Evolutionary conservation across 2,329 filamentous ascomycete genomes (phyloP).

Genomic region (Botryotinia globosa): DNA sequence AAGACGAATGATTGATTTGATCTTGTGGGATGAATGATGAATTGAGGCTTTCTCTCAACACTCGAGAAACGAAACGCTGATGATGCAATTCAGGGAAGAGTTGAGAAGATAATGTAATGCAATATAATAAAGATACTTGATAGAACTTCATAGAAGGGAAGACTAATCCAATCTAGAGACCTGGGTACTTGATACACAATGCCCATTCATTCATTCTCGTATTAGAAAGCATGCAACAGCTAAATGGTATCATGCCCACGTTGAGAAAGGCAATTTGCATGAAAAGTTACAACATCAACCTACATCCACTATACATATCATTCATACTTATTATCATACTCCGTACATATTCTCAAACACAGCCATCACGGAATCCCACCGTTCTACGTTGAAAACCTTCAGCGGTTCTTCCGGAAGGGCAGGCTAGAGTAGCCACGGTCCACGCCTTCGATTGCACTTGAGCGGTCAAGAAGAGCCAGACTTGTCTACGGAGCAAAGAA

Average conservation of each 20-base stretch:
- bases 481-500: neutral
- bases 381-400: neutral
- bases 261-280: neutral
- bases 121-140: neutral
- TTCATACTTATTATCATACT: too few relatives aligned
- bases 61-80: neutral
- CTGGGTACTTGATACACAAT: neutral
- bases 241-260: neutral
- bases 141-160: neutral
- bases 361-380: neutral
- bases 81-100: constrained; percentile 9
- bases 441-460: constrained; percentile 17
- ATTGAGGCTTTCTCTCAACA: neutral
- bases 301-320: neutral
- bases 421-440: neutral
- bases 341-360: neutral
- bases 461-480: constrained; percentile 21
- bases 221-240: too few relatives aligned
- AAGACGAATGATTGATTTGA: neutral
- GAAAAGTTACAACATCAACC: neutral
- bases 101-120: constrained; percentile 14
- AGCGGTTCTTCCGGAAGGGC: neutral
- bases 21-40: neutral
- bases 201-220: too few relatives aligned
- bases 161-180: neutral